phyloP scores from a whole-genome alignment of 2,329 filamentous ascomycete species.

The Cercospora zeina region DNA sequence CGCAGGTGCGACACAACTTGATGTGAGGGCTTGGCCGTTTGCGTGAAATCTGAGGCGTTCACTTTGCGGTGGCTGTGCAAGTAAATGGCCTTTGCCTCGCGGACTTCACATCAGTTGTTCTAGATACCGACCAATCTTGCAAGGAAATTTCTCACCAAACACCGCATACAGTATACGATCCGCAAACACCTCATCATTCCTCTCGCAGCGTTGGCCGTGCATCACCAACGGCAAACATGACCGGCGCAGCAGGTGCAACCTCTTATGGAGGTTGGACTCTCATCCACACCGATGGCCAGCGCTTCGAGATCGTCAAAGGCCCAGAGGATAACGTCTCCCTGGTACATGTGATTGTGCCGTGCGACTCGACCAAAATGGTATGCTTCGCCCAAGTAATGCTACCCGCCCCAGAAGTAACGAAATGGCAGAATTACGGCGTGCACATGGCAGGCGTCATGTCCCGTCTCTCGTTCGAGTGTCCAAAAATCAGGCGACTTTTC shows the following conservation, averaged over 20 bases:
- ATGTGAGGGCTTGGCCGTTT: background rate
- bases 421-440: background rate
- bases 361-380: background rate
- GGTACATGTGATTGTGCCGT: background rate
- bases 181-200: background rate
- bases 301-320: background rate
- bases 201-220: background rate
- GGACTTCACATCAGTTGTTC: background rate
- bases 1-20: background rate
- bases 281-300: background rate
- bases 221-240: background rate
- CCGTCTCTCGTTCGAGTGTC: background rate
- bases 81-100: background rate
- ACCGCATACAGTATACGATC: too few relatives aligned
- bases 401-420: background rate
- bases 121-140: too few relatives aligned
- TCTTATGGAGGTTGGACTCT: constrained; percentile 2
- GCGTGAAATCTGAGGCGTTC: background rate
- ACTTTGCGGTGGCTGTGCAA: background rate
- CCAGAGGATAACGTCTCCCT: background rate
- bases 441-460: background rate
- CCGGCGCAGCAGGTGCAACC: background rate
- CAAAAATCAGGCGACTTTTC: background rate
- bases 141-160: too few relatives aligned
- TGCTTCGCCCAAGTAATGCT: background rate